Evolutionary conservation across 495 filamentous ascomycete species (phyloP), one percentile per base, ranked within the genome.

Genomic region (Penicillium subrubescens): DNA sequence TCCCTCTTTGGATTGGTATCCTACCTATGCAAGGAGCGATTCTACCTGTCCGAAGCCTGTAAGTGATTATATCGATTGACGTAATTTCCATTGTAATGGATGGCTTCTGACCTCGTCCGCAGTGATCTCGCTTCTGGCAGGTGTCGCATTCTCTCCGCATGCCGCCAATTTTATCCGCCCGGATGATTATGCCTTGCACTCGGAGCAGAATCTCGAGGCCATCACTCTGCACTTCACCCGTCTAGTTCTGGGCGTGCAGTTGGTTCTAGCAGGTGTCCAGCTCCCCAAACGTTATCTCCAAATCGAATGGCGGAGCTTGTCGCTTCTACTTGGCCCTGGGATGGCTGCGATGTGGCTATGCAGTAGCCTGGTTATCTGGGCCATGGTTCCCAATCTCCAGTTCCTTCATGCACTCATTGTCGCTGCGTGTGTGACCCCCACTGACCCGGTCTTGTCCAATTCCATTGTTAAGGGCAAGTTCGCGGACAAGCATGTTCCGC

Each of bases 391-490:
- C 0, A 78, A 88, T 61, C 75, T 96, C 25, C 74, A 76, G 48
- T 91, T 96, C 65, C 82, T 97, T 1, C 88, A 94, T 69, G 88
- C 93, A 0, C 80, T 97, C 23, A 89, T 88, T 3, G 78, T 97
- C 34, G 93, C 86, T 3, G 88, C 92, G 29, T 96, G 93, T 69
- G 87, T 98, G 15, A 96, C 93, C 5, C 94, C 94, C 0, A 97
- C 94, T 0, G 94, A 98, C 71, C 94, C 94, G 0, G 88, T 97
- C 27, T 79, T 97, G 34, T 93, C 91, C 29, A 94, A 95, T 63
- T 89, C 89, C 3, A 96, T 97, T 60, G 92, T 97, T 51, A 97
- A 97, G 79, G 94, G 94, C 44, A 94, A 91, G 67, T 97, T 96
- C 66, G 94, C 93, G 11, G 93, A 96, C 62, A 90, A 92, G 67